phyloP scores from a whole-genome alignment of 2,329 filamentous ascomycete genomes.

The Curvularia spicifera region DNA sequence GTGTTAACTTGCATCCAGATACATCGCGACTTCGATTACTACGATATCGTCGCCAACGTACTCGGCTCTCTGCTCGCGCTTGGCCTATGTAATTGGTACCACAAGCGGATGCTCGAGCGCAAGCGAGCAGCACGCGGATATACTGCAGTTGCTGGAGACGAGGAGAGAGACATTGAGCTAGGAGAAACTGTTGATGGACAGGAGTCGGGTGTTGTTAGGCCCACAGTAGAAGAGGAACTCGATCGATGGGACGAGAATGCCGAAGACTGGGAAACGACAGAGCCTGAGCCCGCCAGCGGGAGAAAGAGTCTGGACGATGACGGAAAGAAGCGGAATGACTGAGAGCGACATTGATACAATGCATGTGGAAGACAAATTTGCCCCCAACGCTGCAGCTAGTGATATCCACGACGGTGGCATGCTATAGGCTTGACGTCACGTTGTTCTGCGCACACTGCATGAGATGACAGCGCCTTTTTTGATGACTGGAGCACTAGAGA shows the following conservation, averaged over 20 bases:
- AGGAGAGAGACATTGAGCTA: constrained; percentile 72
- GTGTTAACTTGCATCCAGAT: constrained; percentile 44
- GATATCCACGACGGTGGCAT: neutral
- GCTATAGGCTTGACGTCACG: neutral
- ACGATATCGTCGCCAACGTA: constrained; percentile 87
- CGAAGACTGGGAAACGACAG: constrained; percentile 70
- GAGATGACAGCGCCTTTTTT: neutral
- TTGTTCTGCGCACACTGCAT: neutral
- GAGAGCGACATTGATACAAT: constrained; percentile 23
- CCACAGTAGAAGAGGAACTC: constrained; percentile 75
- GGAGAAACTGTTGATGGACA: constrained; percentile 65
- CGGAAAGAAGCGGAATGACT: constrained; percentile 54
- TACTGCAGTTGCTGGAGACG: constrained; percentile 69
- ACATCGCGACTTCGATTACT: constrained; percentile 70
- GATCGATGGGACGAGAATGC: constrained; percentile 94
- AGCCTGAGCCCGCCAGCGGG: constrained; percentile 42
- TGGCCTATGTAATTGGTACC: constrained; percentile 85
- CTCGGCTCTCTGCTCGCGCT: constrained; percentile 76
- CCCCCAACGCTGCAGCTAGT: neutral
- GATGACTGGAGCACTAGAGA: neutral
- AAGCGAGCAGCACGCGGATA: constrained; percentile 78
- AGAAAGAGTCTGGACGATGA: constrained; percentile 36
- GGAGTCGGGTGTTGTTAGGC: constrained; percentile 66
- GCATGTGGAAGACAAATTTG: constrained; percentile 7
- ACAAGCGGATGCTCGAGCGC: constrained; percentile 92